phyloP scores from a whole-genome alignment of 2,329 filamentous ascomycete genomes.

The Aspergillus fumigatus region DNA sequence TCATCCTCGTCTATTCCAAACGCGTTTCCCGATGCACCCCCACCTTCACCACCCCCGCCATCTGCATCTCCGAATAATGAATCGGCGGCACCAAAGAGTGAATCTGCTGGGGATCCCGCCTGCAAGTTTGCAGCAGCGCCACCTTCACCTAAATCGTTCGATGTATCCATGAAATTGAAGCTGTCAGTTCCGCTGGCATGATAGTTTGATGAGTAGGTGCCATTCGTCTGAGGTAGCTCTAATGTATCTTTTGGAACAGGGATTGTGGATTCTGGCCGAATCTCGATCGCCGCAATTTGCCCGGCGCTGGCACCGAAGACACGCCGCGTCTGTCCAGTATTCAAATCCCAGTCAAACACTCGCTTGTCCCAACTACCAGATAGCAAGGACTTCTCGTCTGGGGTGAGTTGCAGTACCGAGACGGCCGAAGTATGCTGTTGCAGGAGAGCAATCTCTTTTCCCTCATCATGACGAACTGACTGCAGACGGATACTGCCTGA shows the following conservation, averaged over 20 bases:
- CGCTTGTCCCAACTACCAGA: constrained; percentile 97
- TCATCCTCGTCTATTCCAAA: constrained; percentile 82
- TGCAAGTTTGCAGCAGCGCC: constrained; percentile 53
- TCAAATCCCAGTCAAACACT: constrained; percentile 90
- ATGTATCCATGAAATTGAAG: constrained; percentile 40
- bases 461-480: constrained; percentile 89
- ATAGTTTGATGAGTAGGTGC: constrained; percentile 75
- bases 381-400: constrained; percentile 80
- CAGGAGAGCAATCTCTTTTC: constrained; percentile 77
- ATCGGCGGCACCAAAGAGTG: constrained; percentile 78
- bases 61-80: constrained; percentile 85
- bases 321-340: constrained; percentile 72
- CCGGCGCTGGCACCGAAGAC: constrained; percentile 71
- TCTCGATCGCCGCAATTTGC: constrained; percentile 85
- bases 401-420: constrained; percentile 74
- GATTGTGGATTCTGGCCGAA: constrained; percentile 69
- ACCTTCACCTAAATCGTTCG: constrained; percentile 31
- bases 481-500: constrained; percentile 91
- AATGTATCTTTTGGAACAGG: constrained; percentile 70
- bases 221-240: constrained; percentile 49
- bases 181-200: constrained; percentile 56
- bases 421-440: constrained; percentile 87
- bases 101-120: constrained; percentile 65
- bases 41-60: constrained; percentile 45
- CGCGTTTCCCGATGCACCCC: constrained; percentile 50